phyloP scores from a whole-genome alignment of 2,329 filamentous ascomycete genomes.

The Lasiodiplodia theobromae region DNA sequence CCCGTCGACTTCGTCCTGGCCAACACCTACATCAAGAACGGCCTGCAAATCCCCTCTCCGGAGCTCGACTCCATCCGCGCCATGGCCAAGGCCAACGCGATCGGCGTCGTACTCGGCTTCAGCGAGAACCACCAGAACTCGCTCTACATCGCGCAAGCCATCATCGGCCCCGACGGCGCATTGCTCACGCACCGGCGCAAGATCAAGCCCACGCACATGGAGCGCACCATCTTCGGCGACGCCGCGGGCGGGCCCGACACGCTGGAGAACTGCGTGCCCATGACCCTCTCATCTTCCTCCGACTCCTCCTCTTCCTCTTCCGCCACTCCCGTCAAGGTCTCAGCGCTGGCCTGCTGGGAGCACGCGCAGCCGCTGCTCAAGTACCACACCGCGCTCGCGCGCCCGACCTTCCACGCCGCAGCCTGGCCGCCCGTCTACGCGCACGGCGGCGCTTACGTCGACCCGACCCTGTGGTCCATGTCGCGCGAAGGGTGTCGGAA shows the following conservation, averaged over 20 bases:
- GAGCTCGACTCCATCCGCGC: conserved; percentile 53
- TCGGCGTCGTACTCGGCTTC: conserved; percentile 51
- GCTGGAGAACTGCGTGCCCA: conserved; percentile 42
- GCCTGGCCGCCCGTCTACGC: conserved; percentile 47
- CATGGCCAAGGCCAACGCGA: conserved; percentile 42
- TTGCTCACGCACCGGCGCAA: conserved; percentile 49
- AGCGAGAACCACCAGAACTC: conserved; percentile 47
- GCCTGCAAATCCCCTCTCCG: conserved; percentile 48
- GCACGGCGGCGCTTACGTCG: conserved; percentile 3
- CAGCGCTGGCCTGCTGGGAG: conserved; percentile 50
- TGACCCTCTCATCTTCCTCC: background rate
- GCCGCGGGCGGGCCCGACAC: conserved; percentile 39
- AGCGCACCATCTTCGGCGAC: conserved; percentile 54
- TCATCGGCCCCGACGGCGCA: conserved; percentile 44
- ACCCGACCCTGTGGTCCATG: conserved; percentile 22
- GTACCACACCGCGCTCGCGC: conserved; percentile 48
- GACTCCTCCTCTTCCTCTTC: background rate
- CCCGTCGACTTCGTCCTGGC: conserved; percentile 50
- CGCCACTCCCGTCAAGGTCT: conserved; percentile 32
- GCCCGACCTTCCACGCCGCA: conserved; percentile 51
- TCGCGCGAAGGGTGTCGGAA: conserved; percentile 42
- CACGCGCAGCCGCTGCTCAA: conserved; percentile 55
- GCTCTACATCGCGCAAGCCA: conserved; percentile 51
- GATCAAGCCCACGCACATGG: conserved; percentile 55
- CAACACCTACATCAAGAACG: conserved; percentile 55